Evolutionary conservation across 352 stramenopile genomes (phyloP).

Genomic region (Phytopythium aichiense): DNA sequence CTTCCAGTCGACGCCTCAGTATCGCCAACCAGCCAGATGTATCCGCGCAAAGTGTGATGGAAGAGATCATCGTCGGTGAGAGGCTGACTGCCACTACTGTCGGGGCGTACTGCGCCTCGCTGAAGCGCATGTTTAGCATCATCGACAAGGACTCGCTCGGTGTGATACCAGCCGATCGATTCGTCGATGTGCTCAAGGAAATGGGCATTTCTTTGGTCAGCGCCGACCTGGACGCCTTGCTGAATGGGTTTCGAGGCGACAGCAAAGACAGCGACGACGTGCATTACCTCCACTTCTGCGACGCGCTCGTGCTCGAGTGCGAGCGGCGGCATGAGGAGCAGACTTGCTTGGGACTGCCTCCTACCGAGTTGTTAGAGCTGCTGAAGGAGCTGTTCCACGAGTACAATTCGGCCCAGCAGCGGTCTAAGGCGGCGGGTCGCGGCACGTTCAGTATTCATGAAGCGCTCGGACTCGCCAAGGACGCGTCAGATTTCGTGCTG

Average conservation of each 20-base stretch:
- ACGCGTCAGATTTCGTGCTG: constrained; percentile 29
- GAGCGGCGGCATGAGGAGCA: constrained; percentile 28
- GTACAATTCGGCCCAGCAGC: constrained; percentile 25
- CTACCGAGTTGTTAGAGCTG: constrained; percentile 46
- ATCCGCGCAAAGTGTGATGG: constrained; percentile 37
- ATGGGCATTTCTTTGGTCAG: constrained; percentile 47
- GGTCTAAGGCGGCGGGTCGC: constrained; percentile 19
- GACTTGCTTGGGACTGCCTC: constrained; percentile 15
- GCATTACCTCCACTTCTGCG: constrained; percentile 55
- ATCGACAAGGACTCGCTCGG: constrained; percentile 71
- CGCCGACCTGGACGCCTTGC: constrained; percentile 36
- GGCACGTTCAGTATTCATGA: constrained; percentile 38
- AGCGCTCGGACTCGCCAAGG: constrained; percentile 39
- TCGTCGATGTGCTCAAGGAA: constrained; percentile 56
- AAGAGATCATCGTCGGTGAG: constrained; percentile 48
- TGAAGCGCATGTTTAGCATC: constrained; percentile 81
- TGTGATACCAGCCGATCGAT: constrained; percentile 34
- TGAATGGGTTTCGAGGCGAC: constrained; percentile 35
- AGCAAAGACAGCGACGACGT: constrained; percentile 23
- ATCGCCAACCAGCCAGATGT: constrained; percentile 18
- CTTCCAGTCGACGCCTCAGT: constrained; percentile 30
- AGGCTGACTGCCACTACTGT: constrained; percentile 36
- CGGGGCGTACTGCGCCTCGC: constrained; percentile 48
- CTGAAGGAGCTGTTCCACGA: constrained; percentile 42
- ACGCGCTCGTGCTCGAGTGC: constrained; percentile 45